Evolutionary conservation across 441 rosid genomes (phyloP), one percentile per base, ranked within the genome.

Genomic region (Manihot esculenta): DNA sequence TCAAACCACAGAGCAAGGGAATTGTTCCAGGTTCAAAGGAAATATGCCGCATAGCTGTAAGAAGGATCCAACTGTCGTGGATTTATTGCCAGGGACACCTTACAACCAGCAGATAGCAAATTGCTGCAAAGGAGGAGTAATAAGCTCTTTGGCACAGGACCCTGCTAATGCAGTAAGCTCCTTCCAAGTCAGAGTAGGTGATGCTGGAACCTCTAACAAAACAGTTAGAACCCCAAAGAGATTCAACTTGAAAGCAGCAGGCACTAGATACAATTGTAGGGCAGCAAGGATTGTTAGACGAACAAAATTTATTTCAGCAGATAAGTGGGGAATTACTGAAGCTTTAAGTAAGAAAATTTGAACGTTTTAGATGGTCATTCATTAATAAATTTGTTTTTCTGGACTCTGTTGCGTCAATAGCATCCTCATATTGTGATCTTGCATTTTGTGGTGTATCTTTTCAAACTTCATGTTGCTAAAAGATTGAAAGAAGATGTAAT

Each of bases 241-340:
- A 68, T 80, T 91, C 79, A 93, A 94, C 64, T 68, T 93, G 69
- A 84, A 74, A 71, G 89, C 85, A 69, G 91, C 96, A 3, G 97
- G 96, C 55, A 96, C 96, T 7, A 97, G 98, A 51, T 91, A 91
- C 62, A 89, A 96, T 67, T 93, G 98, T 45, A 88, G 98, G 3
- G 90, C 89, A 0, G 94, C 89, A 10, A 85, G 84, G 76, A 64
- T 72, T 2, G 97, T 87, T 62, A 72, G 26, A 30, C 80, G 96
- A 0, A 89, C 78, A 69, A 87, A 65, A 83, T 89, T 81, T 61
- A 13, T 82, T n/a, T 55, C 84, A 8, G 14, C 81, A 0, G 96
- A 91, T 79, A 86, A 84, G 65, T 81, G 88, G 77, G 86, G 98
- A 82, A 64, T 76, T 60, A 91, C 98, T 38, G 94, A 91, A 74